Evolutionary conservation across 495 filamentous ascomycete species (phyloP).

Genomic region (Bathelium albidoporum): DNA sequence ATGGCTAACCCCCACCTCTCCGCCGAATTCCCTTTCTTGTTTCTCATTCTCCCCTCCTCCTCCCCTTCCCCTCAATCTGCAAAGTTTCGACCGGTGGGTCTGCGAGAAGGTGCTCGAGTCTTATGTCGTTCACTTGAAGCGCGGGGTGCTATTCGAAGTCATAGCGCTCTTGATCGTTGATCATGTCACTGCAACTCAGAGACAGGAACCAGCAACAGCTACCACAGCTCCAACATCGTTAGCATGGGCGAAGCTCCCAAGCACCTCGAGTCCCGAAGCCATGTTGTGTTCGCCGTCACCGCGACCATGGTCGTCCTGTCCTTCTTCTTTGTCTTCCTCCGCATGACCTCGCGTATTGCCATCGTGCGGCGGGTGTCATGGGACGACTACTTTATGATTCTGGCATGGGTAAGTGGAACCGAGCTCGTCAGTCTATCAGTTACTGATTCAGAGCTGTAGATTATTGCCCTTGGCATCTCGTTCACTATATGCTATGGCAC

Average conservation of each 20-base stretch:
- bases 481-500: constrained; percentile 67
- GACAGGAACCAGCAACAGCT: neutral
- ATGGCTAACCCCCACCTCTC: neutral
- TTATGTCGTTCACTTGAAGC: no score
- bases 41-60: neutral
- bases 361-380: constrained; percentile 58
- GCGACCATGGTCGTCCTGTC: constrained; percentile 56
- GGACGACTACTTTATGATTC: constrained; percentile 77
- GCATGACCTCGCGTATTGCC: constrained; percentile 59
- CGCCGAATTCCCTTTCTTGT: no score
- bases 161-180: neutral
- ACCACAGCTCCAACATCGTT: neutral
- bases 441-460: constrained; percentile 25
- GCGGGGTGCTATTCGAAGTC: neutral
- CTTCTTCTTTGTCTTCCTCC: constrained; percentile 58
- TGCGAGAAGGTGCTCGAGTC: neutral
- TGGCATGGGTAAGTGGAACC: constrained; percentile 68
- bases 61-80: neutral
- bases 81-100: neutral
- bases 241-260: neutral
- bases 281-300: constrained; percentile 64
- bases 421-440: no score
- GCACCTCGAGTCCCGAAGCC: constrained; percentile 35
- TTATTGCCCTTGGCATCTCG: constrained; percentile 65
- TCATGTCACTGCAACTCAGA: neutral